phyloP scores from a whole-genome alignment of 306 rosid genomes.

The Vicia sativa region DNA sequence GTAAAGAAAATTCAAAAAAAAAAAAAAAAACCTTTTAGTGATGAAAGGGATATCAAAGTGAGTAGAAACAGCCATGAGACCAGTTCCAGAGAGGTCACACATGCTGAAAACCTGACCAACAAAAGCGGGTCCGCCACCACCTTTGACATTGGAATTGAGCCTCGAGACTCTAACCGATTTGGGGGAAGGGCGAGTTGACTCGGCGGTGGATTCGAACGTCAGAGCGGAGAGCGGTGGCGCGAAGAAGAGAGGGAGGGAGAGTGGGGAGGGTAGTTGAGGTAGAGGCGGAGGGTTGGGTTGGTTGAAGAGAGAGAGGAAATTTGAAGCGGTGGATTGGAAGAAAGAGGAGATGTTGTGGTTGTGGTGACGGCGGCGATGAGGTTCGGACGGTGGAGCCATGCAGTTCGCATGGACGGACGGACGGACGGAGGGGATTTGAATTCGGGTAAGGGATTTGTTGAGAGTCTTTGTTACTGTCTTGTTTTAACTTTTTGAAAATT shows the following conservation, averaged over 20 bases:
- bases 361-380: slow-evolving; percentile 35
- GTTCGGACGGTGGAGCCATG: slow-evolving; percentile 72
- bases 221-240: slow-evolving; percentile 40
- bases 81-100: slow-evolving; percentile 99
- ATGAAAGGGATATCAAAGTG: slow-evolving; percentile 89
- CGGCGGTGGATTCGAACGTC: slow-evolving; percentile 36
- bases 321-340: slow-evolving; percentile 65
- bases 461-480: background rate
- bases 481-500: background rate
- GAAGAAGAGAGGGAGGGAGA: slow-evolving; percentile 56
- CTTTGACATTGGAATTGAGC: slow-evolving; percentile 52
- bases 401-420: slow-evolving; percentile 16
- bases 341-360: slow-evolving; percentile 49
- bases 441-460: background rate
- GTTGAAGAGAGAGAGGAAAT: slow-evolving; percentile 57
- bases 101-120: slow-evolving; percentile 98
- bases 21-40: slow-evolving; percentile 64
- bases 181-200: slow-evolving; percentile 50
- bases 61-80: slow-evolving; percentile 95
- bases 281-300: slow-evolving; percentile 42
- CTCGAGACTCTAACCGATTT: slow-evolving; percentile 61
- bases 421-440: background rate
- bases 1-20: background rate
- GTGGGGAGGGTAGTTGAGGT: slow-evolving; percentile 17
- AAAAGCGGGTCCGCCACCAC: slow-evolving; percentile 79